These are phyloP conservation scores for Nicotiana attenuata DNA, from an alignment of 257 asterid species.

Conservation along the genomic window DNA sequence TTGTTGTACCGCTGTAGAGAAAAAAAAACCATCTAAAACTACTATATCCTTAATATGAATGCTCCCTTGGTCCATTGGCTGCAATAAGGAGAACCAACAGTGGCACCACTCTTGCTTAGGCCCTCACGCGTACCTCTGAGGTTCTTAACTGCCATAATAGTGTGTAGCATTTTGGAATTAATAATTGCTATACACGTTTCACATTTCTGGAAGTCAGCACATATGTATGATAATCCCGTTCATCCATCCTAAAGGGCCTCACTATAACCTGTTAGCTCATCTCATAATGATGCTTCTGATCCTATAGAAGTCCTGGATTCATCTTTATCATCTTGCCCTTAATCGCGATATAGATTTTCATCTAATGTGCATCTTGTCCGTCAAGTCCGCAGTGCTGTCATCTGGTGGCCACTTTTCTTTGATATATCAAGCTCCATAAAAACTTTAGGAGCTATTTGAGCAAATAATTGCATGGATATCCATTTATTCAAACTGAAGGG, in stretches of 20 bases:
- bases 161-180: background rate
- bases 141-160: background rate
- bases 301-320: background rate
- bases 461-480: too few relatives aligned
- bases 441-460: too few relatives aligned
- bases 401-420: too few relatives aligned
- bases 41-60: background rate
- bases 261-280: background rate
- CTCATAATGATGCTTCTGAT: background rate
- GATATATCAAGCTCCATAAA: too few relatives aligned
- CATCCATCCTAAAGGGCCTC: background rate
- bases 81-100: background rate
- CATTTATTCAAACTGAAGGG: background rate
- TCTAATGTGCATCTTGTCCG: background rate
- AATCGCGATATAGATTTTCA: background rate
- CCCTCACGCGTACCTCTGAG: background rate
- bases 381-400: background rate
- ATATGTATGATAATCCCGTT: background rate
- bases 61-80: background rate
- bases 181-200: background rate
- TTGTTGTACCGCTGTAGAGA: background rate
- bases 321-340: background rate
- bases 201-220: background rate
- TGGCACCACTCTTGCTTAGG: background rate
- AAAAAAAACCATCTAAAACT: background rate